phyloP scores from a whole-genome alignment of 2,329 filamentous ascomycete species.

The Thielaviopsis populi region DNA sequence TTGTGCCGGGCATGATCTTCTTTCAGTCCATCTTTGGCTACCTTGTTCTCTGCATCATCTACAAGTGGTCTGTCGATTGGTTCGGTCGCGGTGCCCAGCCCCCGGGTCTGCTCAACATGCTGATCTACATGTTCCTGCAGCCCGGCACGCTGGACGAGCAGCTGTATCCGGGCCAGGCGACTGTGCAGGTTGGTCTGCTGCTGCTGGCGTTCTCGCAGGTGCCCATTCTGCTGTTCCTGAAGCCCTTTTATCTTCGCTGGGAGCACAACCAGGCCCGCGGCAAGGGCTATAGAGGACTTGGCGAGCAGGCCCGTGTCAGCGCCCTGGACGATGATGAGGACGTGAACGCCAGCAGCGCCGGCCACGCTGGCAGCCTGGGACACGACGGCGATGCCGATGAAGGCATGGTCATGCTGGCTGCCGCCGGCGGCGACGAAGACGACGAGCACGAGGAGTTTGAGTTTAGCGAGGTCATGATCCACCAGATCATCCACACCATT shows the following conservation, averaged over 20 bases:
- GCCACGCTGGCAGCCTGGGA: slow-evolving; percentile 23
- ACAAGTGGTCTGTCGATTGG: slow-evolving; percentile 96
- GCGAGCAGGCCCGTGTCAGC: slow-evolving; percentile 74
- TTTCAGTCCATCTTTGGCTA: slow-evolving; percentile 99
- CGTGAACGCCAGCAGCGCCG: slow-evolving; percentile 31
- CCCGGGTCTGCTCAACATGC: slow-evolving; percentile 89
- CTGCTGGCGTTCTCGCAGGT: slow-evolving; percentile 76
- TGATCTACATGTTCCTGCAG: slow-evolving; percentile 98
- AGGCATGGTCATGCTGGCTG: slow-evolving; percentile 73
- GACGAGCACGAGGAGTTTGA: slow-evolving; percentile 94
- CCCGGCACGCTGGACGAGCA: slow-evolving; percentile 60
- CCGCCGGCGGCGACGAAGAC: slow-evolving; percentile 45
- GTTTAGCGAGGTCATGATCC: slow-evolving; percentile 94
- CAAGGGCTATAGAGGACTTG: slow-evolving; percentile 82
- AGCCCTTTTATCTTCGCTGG: slow-evolving; percentile 87
- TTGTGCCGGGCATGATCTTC: slow-evolving; percentile 96
- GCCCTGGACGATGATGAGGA: slow-evolving; percentile 83
- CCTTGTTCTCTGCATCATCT: slow-evolving; percentile 81
- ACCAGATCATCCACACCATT: slow-evolving; percentile 97
- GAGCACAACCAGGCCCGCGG: slow-evolving; percentile 84
- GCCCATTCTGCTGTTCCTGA: slow-evolving; percentile 79
- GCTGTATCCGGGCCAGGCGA: slow-evolving; percentile 63
- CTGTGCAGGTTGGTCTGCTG: slow-evolving; percentile 62
- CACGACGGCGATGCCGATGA: slow-evolving; percentile 57
- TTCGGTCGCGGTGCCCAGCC: slow-evolving; percentile 44